Base-by-base conservation (phyloP, 2,329 filamentous ascomycete genomes). In the Claviceps humidiphila region DNA sequence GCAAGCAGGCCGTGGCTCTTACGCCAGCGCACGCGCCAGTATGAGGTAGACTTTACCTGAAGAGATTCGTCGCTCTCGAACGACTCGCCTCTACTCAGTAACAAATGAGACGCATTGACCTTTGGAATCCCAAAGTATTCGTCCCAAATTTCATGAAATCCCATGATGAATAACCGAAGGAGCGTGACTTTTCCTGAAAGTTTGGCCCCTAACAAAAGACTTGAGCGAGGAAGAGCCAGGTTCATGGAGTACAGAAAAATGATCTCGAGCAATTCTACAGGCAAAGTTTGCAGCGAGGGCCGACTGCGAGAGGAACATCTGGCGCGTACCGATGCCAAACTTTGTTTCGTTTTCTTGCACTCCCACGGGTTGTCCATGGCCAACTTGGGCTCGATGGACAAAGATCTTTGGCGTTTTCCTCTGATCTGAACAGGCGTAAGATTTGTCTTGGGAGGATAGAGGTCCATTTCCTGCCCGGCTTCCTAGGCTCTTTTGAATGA, bases 221-320 rank as follows among this genome's bases (percentile, higher is more conserved):
- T 74, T 48, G 70, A 66, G 5, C 64, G 68, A 0, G 75, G 69
- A 1, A 81, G 65, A 49, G 71, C 67, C 47, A 75, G 55, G 56
- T 77, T 80, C 55, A 64, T 60, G 49, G 75, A 78, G 51, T 73
- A 63, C 56, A 75, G 62, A 51, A 79, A 72, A 47, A 81, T 77
- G 37, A 56, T 66, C 59, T 80, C 75, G 11, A 81, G 68, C 24
- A 81, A 65, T 60, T 81, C 78, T 6, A 71, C 60, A 0, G 78
- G 78, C 8, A 81, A 63, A 34, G 59, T 58, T 49, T 69, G 62
- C 20, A 70, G 58, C 13, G 46, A 60, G 4, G 58, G 51, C 16
- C 62, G 61, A 26, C 51, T 57, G 20, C 61, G 62, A 13, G 56
- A 52, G n/a, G 60, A 52, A 44, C 64, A 62, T 7, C 57, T 53